Percentiles rank a stretch among this genome's conserved stretches.
Conservation (phyloP, 495 filamentous ascomycete genomes). For the Darksidea phi region DNA sequence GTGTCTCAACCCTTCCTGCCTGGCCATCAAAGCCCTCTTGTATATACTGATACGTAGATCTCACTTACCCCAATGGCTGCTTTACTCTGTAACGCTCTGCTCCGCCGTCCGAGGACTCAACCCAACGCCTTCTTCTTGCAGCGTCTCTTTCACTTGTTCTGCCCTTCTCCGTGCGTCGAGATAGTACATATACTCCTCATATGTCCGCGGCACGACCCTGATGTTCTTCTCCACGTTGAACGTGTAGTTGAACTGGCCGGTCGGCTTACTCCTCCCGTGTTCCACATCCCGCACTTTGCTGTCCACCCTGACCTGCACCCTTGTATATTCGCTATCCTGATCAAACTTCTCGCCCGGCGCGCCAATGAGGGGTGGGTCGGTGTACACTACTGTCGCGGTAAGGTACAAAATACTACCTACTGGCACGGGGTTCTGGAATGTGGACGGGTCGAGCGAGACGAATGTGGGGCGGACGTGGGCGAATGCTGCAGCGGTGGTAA, state of each 20-base stretch:
- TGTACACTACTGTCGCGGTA: constrained; percentile 73
- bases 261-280: constrained; percentile 70
- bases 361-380: constrained; percentile 59
- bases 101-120: constrained; percentile 24
- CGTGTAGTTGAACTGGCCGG: constrained; percentile 83
- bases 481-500: constrained; percentile 79
- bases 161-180: constrained; percentile 67
- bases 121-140: constrained; percentile 28
- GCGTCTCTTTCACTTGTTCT: constrained; percentile 36
- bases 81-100: constrained; percentile 40
- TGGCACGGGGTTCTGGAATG: constrained; percentile 80
- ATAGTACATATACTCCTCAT: constrained; percentile 78
- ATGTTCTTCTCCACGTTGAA: constrained; percentile 73
- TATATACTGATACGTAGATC: neutral
- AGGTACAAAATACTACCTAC: constrained; percentile 81
- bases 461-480: constrained; percentile 74
- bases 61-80: neutral
- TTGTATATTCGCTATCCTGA: constrained; percentile 53
- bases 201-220: constrained; percentile 71
- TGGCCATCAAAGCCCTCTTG: neutral
- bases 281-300: constrained; percentile 76
- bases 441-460: constrained; percentile 73
- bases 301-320: constrained; percentile 75
- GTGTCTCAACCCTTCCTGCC: too few species aligned
- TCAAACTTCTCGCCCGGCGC: constrained; percentile 43